phyloP scores from a whole-genome alignment of 2,329 filamentous ascomycete species.

The Pseudogymnoascus sp. region DNA sequence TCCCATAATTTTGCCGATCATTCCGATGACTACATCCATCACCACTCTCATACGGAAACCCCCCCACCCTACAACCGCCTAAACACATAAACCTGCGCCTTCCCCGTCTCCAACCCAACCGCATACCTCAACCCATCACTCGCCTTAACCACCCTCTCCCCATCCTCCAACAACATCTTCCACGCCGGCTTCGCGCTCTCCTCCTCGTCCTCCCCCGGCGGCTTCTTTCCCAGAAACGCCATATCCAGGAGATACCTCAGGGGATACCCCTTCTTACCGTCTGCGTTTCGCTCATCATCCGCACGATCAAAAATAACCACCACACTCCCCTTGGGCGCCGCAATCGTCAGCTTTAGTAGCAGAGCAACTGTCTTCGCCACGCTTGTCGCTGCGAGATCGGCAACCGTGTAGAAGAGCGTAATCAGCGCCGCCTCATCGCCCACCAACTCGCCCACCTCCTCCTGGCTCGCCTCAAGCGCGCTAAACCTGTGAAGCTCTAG shows the following conservation, averaged over 20 bases:
- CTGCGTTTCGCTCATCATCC: slow-evolving; percentile 57
- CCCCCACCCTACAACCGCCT: slow-evolving; percentile 27
- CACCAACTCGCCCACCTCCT: slow-evolving; percentile 26
- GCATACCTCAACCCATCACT: slow-evolving; percentile 62
- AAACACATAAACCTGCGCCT: slow-evolving; percentile 87
- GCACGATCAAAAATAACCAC: slow-evolving; percentile 90
- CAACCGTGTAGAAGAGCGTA: slow-evolving; percentile 87
- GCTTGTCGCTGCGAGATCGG: slow-evolving; percentile 80
- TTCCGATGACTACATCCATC: background rate
- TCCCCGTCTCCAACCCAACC: slow-evolving; percentile 86
- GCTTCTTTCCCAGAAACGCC: slow-evolving; percentile 50
- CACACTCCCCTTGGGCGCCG: slow-evolving; percentile 50
- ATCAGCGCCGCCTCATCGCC: slow-evolving; percentile 45
- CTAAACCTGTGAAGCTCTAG: slow-evolving; percentile 41
- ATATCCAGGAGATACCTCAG: slow-evolving; percentile 95
- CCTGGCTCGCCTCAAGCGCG: slow-evolving; percentile 35
- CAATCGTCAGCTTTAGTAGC: slow-evolving; percentile 58
- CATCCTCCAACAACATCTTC: slow-evolving; percentile 66
- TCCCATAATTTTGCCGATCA: no score
- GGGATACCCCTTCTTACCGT: slow-evolving; percentile 60
- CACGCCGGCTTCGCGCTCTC: slow-evolving; percentile 39
- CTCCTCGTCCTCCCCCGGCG: slow-evolving; percentile 27
- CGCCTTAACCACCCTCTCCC: slow-evolving; percentile 79
- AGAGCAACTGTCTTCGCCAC: slow-evolving; percentile 66
- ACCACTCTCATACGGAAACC: slow-evolving; percentile 25